phyloP scores from a whole-genome alignment of 2,329 filamentous ascomycete species.

The Cytospora piceae region DNA sequence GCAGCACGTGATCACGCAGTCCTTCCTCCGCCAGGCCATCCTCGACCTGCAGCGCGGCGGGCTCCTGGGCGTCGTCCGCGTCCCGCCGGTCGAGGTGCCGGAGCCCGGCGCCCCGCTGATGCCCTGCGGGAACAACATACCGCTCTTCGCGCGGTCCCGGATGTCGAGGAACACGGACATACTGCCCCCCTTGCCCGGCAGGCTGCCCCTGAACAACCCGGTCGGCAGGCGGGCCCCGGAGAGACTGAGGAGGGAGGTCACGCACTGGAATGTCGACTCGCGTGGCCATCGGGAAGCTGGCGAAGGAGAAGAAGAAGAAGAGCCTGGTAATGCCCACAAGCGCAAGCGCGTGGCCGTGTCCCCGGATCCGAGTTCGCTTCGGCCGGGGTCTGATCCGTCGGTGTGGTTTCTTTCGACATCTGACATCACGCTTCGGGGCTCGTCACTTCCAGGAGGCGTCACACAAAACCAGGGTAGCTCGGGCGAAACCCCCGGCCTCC shows the following conservation, averaged over 20 bases:
- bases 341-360: conserved; percentile 27
- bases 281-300: conserved; percentile 56
- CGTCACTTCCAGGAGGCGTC: too few species aligned
- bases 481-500: background rate
- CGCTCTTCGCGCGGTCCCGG: conserved; percentile 51
- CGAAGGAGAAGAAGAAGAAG: background rate
- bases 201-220: conserved; percentile 46
- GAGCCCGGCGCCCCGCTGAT: conserved; percentile 37
- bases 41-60: conserved; percentile 69
- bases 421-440: too few species aligned
- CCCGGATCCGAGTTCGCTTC: conserved; percentile 4
- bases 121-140: conserved; percentile 43
- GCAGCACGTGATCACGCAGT: conserved; percentile 75
- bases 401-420: background rate
- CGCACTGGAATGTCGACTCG: conserved; percentile 58
- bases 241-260: background rate
- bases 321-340: conserved; percentile 19
- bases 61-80: conserved; percentile 16
- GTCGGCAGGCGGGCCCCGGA: conserved; percentile 32
- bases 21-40: conserved; percentile 82
- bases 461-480: too few species aligned
- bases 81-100: conserved; percentile 30
- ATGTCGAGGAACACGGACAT: conserved; percentile 47
- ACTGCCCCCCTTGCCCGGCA: conserved; percentile 49
- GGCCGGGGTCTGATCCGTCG: background rate